Percentiles rank a stretch among this genome's conserved stretches.
Conservation (phyloP, 202 grass and related monocot species). For the Eragrostis tef region DNA sequence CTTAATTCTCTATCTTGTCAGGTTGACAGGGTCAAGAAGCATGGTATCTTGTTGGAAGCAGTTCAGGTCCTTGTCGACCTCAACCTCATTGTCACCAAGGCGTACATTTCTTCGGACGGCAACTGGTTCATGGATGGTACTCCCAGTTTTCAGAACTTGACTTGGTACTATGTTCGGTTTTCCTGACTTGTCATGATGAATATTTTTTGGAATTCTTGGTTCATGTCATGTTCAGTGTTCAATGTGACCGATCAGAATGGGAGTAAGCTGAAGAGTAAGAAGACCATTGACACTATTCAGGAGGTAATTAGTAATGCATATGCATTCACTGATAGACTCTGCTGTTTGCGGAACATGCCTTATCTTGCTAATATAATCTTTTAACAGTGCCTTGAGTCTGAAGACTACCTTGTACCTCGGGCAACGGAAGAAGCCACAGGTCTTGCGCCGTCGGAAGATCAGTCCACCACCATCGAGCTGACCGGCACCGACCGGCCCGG, state of each 20-base stretch:
- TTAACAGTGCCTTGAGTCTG: conserved; percentile 64
- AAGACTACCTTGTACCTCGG: conserved; percentile 13
- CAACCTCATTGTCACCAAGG: conserved; percentile 66
- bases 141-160: too few species aligned
- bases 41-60: conserved; percentile 74
- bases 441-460: neutral
- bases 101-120: conserved; percentile 73
- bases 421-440: conserved; percentile 3
- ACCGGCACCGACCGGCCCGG: conserved; percentile 66
- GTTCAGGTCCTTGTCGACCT: conserved; percentile 76
- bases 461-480: conserved; percentile 56
- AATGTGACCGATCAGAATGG: conserved; percentile 74
- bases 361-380: neutral
- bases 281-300: conserved; percentile 66
- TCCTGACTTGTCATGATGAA: neutral
- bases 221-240: conserved; percentile 64
- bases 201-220: conserved; percentile 35
- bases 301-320: conserved; percentile 45
- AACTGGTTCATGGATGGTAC: conserved; percentile 92
- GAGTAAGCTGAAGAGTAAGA: conserved; percentile 58
- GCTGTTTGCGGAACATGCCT: neutral
- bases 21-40: conserved; percentile 76
- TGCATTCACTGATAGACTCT: neutral
- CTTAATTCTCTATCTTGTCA: conserved; percentile 26
- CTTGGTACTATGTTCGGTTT: neutral